These are phyloP conservation scores for Amaranthus cruentus DNA, from an alignment of 148 eudicot species.

Conservation along the genomic window DNA sequence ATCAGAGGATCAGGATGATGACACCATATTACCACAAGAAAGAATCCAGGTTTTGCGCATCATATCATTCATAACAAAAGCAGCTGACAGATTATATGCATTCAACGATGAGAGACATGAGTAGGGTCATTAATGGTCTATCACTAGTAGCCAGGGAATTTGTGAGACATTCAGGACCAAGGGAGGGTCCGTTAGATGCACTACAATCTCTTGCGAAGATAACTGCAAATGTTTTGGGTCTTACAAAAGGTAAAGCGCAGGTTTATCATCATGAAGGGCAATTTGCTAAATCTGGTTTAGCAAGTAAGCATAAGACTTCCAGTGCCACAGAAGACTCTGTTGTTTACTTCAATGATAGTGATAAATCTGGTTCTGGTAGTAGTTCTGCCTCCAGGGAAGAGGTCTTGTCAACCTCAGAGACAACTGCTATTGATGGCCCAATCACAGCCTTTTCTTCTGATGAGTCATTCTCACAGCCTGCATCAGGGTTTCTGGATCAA, in stretches of 20 bases:
- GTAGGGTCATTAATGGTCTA: conserved; percentile 55
- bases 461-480: neutral
- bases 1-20: neutral
- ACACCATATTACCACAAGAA: neutral
- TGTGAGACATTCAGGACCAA: conserved; percentile 24
- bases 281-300: conserved; percentile 11
- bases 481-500: conserved; percentile 6
- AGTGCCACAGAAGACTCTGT: conserved; percentile 21
- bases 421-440: conserved; percentile 9
- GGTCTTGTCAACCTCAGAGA: neutral
- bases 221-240: conserved; percentile 56
- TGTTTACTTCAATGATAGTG: conserved; percentile 30
- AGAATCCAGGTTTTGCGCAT: neutral
- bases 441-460: neutral
- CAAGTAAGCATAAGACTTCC: neutral
- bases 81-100: neutral
- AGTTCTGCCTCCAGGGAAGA: neutral
- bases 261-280: conserved; percentile 5
- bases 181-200: conserved; percentile 16
- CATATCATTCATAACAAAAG: neutral
- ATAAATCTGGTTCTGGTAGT: neutral
- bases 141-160: conserved; percentile 63
- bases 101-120: conserved; percentile 39
- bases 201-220: conserved; percentile 43
- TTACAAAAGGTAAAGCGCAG: conserved; percentile 63